Percentiles rank a stretch among this genome's conserved stretches.
Evolutionary conservation across 805 yeast species (phyloP).

Genomic region (Suhomyces faveliae): DNA sequence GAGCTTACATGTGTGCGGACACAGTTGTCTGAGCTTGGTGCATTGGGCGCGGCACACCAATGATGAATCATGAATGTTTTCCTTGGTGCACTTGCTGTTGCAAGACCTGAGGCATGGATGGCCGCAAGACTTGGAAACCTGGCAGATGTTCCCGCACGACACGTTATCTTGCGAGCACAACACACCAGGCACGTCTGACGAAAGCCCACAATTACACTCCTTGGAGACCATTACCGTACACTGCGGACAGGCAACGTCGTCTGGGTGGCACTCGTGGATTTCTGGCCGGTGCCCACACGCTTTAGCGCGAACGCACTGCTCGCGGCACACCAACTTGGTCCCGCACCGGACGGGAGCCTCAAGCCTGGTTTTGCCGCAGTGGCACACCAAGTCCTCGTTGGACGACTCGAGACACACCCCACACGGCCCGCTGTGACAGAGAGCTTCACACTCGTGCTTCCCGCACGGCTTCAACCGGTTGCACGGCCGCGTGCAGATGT

Average conservation of each 20-base stretch:
- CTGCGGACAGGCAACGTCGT: slow-evolving; percentile 63
- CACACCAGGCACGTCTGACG: slow-evolving; percentile 53
- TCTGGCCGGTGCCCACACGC: slow-evolving; percentile 72
- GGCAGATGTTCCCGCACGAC: slow-evolving; percentile 53
- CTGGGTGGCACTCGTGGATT: slow-evolving; percentile 75
- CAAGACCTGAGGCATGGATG: slow-evolving; percentile 57
- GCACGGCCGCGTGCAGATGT: slow-evolving; percentile 69
- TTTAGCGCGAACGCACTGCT: slow-evolving; percentile 58
- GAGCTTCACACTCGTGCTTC: slow-evolving; percentile 60
- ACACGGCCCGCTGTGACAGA: slow-evolving; percentile 81
- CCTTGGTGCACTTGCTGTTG: slow-evolving; percentile 57
- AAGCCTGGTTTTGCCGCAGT: slow-evolving; percentile 76
- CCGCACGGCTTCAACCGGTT: slow-evolving; percentile 60
- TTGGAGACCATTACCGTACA: slow-evolving; percentile 63
- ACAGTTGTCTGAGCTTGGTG: slow-evolving; percentile 46
- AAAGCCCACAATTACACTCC: slow-evolving; percentile 60
- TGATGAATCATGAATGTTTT: slow-evolving; percentile 51
- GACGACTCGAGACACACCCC: slow-evolving; percentile 77
- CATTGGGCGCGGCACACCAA: slow-evolving; percentile 58
- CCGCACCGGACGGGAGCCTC: slow-evolving; percentile 89
- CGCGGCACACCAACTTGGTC: slow-evolving; percentile 57
- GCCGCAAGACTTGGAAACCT: slow-evolving; percentile 35
- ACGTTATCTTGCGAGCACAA: slow-evolving; percentile 68
- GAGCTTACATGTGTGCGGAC: slow-evolving; percentile 67
- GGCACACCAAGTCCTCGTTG: slow-evolving; percentile 74